A percentile compares a stretch with the other conserved stretches of the same genome.
phyloP scores from a whole-genome alignment of 768 basidiomycete genomes.

The Wakefieldia striispora region DNA sequence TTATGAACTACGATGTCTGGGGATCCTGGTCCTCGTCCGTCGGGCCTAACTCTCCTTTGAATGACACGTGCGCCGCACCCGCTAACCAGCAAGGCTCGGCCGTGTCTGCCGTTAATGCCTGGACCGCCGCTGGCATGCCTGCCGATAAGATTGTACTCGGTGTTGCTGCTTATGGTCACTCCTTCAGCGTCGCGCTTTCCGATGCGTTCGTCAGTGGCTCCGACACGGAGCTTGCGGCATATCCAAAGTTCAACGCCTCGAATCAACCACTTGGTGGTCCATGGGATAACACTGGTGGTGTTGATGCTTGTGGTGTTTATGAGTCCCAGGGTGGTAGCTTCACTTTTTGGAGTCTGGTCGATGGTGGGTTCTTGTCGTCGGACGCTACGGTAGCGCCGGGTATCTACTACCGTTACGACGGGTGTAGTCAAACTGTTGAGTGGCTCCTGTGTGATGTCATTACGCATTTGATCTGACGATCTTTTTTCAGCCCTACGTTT shows the following conservation, averaged over 20 bases:
- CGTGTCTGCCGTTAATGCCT: conserved; percentile 63
- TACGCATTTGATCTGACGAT: conserved; percentile 1
- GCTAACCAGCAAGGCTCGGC: conserved; percentile 71
- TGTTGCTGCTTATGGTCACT: conserved; percentile 80
- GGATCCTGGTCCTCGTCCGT: conserved; percentile 50
- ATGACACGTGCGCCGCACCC: conserved; percentile 66
- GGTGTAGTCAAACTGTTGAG: conserved; percentile 71
- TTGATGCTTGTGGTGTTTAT: conserved; percentile 53
- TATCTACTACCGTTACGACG: conserved; percentile 56
- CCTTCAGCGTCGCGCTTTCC: conserved; percentile 45
- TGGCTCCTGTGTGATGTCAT: background rate
- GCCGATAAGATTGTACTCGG: conserved; percentile 69
- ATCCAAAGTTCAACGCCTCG: conserved; percentile 47
- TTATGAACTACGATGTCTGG: conserved; percentile 69
- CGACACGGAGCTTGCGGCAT: conserved; percentile 39
- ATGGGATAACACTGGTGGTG: conserved; percentile 49
- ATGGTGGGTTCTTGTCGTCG: conserved; percentile 49
- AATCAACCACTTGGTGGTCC: conserved; percentile 51
- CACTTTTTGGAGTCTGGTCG: conserved; percentile 58
- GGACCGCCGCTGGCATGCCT: conserved; percentile 79
- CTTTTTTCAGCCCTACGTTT: conserved; percentile 58
- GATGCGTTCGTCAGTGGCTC: conserved; percentile 38
- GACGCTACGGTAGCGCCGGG: conserved; percentile 35
- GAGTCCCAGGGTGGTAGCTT: conserved; percentile 51
- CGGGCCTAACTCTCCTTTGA: conserved; percentile 81